Conservation (phyloP, 2,329 filamentous ascomycete genomes). For the Aspergillus amoenus region DNA sequence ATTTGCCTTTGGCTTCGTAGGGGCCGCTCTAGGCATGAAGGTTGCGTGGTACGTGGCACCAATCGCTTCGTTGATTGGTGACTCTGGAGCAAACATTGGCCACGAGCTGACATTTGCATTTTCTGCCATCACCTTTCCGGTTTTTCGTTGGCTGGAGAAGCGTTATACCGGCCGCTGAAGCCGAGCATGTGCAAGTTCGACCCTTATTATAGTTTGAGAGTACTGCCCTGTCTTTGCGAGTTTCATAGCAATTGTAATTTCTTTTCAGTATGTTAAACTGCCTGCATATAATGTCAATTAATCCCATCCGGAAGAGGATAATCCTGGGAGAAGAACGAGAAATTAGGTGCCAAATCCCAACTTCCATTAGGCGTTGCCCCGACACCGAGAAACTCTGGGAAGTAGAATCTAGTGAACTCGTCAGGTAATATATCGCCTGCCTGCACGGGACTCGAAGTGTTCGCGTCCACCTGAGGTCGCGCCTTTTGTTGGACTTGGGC, state of each 20-base stretch:
- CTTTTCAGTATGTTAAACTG: background rate
- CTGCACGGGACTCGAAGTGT: background rate
- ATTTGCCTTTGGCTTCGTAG: constrained; percentile 32
- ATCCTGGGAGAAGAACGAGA: constrained; percentile 11
- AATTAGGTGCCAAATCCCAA: constrained; percentile 31
- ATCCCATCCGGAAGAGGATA: background rate
- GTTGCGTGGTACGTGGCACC: constrained; percentile 35
- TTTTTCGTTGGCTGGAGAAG: constrained; percentile 32
- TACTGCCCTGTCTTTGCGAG: background rate
- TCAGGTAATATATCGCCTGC: constrained; percentile 13
- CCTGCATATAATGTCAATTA: background rate
- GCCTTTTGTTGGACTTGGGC: constrained; percentile 33
- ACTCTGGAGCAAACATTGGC: constrained; percentile 33
- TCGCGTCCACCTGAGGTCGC: constrained; percentile 23
- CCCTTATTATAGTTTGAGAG: background rate
- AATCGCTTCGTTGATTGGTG: constrained; percentile 31
- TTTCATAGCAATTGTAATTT: background rate
- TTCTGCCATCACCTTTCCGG: constrained; percentile 28
- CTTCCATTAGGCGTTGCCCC: constrained; percentile 27
- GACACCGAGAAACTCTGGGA: constrained; percentile 34
- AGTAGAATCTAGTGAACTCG: constrained; percentile 25
- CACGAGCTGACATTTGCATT: constrained; percentile 36
- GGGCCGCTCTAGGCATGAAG: constrained; percentile 37
- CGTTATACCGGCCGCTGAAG: constrained; percentile 23
- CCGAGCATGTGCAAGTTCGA: background rate